Evolutionary conservation across 2,329 filamentous ascomycete species (phyloP), one percentile per base, ranked within the genome.

Genomic region (Aureobasidium sp.): DNA sequence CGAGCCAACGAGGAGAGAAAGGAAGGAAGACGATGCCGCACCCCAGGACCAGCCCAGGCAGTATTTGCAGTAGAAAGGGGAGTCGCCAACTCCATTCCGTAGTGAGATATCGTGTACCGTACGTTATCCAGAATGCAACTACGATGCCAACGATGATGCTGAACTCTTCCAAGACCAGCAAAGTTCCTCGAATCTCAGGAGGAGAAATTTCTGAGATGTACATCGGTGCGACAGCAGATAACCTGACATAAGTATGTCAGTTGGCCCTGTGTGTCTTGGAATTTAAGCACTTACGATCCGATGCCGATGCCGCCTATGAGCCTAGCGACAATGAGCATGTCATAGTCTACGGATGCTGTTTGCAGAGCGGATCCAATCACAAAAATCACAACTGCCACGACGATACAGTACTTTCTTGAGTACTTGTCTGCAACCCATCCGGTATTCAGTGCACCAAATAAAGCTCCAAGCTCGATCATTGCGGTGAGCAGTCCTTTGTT

Each of bases 401-500:
- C 66, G 44, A 84, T 81, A 3, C 79, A 78, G 64, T 79, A 81
- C 59, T 81, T 80, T 41, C 81, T 72, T 5, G 79, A 82, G 39
- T 82, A 76, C 65, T 76, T 78, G 64, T 83, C 81, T 1, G 81
- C 80, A 39, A 82, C 74, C 72, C 76, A 82, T 5, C 77, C 78
- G 62, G 78, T 75, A 41, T 77, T 79, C 24, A 80, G 60, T 3
- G 77, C 77, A 57, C 51, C 75, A 3, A 77, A 55, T 20, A 82
- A 70, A 9, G 80, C 81, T n/a, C 81, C 80, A 24, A 82, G 66
- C 64, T 82, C 79, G 55, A 83, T 78, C 79, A 82, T 82, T 3
- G 81, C 81, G 9, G 81, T 83, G 72, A 82, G 70, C 6, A 77
- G 65, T 17, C 76, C 76, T 63, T 77, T 77, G 71, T 72, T 75